Evolutionary conservation across 2,329 filamentous ascomycete genomes (phyloP).

Genomic region (Huntiella moniliformis): DNA sequence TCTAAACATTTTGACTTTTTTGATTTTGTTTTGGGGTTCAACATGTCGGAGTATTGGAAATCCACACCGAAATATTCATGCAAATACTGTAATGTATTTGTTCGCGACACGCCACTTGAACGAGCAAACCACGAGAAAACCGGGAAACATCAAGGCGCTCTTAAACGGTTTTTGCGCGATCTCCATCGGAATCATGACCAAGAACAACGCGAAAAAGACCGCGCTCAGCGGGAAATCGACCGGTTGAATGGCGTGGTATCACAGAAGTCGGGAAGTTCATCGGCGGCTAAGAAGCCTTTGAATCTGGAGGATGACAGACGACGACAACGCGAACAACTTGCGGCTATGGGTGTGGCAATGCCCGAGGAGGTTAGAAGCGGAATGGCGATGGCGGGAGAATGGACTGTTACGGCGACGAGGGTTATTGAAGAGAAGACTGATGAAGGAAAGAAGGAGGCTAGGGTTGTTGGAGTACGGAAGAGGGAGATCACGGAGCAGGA

Average conservation of each 20-base stretch:
- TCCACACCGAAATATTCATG: constrained; percentile 96
- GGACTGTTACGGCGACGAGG: constrained; percentile 53
- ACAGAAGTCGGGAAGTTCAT: not conserved
- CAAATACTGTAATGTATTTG: constrained; percentile 82
- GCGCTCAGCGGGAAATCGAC: constrained; percentile 68
- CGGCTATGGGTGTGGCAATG: constrained; percentile 67
- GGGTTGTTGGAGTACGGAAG: constrained; percentile 42
- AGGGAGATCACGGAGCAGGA: constrained; percentile 40
- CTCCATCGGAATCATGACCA: constrained; percentile 71
- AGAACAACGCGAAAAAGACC: constrained; percentile 62
- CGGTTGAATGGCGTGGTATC: constrained; percentile 61
- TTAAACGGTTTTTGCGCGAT: constrained; percentile 79
- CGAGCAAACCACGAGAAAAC: constrained; percentile 78
- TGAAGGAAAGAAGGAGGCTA: constrained; percentile 22
- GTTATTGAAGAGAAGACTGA: constrained; percentile 27
- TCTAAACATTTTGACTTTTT: not conserved
- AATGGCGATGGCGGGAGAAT: constrained; percentile 77
- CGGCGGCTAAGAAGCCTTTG: constrained; percentile 9
- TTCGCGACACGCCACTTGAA: constrained; percentile 84
- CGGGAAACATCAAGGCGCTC: constrained; percentile 60
- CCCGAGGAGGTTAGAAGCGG: constrained; percentile 61
- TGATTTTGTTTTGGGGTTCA: not conserved
- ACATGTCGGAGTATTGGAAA: constrained; percentile 97
- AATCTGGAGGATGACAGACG: constrained; percentile 50
- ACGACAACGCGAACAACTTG: constrained; percentile 70